Percentiles rank a stretch among this genome's conserved stretches.
Evolutionary conservation across 2,329 filamentous ascomycete genomes (phyloP).

Genomic region (Penicillium sp.): DNA sequence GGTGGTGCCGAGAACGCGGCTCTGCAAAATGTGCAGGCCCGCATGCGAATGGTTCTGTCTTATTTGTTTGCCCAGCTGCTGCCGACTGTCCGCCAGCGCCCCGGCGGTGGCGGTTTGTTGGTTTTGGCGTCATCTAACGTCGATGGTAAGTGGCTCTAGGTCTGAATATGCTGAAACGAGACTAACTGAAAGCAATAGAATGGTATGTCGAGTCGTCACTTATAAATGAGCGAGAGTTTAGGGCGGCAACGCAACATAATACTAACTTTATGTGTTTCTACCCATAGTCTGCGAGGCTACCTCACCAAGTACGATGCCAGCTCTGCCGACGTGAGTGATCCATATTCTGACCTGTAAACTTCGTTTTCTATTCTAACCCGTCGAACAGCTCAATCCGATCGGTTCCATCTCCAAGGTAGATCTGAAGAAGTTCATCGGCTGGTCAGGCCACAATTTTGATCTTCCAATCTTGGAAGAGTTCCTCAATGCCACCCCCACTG

Average conservation of each 20-base stretch:
- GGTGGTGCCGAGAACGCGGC: constrained; percentile 61
- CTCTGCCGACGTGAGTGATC: constrained; percentile 52
- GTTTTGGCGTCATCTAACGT: constrained; percentile 69
- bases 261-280: background rate
- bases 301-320: constrained; percentile 69
- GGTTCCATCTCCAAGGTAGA: constrained; percentile 63
- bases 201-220: constrained; percentile 20
- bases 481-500: constrained; percentile 61
- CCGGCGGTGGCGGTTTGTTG: constrained; percentile 59
- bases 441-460: constrained; percentile 57
- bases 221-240: background rate
- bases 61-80: constrained; percentile 65
- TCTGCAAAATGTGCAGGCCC: constrained; percentile 67
- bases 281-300: constrained; percentile 47
- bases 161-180: background rate
- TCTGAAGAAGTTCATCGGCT: constrained; percentile 69
- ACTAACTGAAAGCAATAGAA: constrained; percentile 21
- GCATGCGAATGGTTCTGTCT: constrained; percentile 63
- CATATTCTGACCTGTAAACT: constrained; percentile 42
- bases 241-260: background rate
- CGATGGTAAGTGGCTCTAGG: constrained; percentile 36
- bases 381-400: constrained; percentile 36
- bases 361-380: constrained; percentile 53
- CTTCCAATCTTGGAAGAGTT: constrained; percentile 67
- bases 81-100: constrained; percentile 56